Conservation (phyloP, 345 rosid genomes). For the Eucalyptus melliodora region DNA sequence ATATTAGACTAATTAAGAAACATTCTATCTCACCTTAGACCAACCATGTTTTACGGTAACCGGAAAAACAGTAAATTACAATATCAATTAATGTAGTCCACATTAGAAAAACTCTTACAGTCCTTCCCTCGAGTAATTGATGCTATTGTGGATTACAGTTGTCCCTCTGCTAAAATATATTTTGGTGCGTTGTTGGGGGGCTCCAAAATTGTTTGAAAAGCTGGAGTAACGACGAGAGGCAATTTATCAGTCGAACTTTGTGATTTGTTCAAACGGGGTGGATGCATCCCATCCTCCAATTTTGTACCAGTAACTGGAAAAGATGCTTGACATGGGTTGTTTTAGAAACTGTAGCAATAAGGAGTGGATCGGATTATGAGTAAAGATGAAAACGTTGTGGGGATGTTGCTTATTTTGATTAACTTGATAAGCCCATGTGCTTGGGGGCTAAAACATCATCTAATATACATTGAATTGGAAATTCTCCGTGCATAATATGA, state of each 20-base stretch:
- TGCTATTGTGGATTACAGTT: background rate
- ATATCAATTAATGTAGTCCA: no score
- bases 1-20: no score
- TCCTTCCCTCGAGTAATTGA: background rate
- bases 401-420: background rate
- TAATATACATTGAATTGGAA: background rate
- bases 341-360: background rate
- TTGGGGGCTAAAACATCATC: background rate
- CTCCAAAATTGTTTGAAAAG: conserved; percentile 38
- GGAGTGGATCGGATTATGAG: background rate
- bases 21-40: no score
- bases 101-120: background rate
- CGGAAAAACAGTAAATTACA: no score
- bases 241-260: background rate
- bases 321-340: background rate
- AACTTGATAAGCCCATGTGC: background rate
- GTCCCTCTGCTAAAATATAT: background rate
- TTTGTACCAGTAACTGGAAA: background rate
- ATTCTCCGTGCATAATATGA: background rate
- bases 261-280: background rate
- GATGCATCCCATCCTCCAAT: background rate
- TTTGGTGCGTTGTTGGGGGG: conserved; percentile 29
- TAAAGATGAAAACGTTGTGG: background rate
- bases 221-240: conserved; percentile 19
- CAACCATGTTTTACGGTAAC: no score